Percentiles rank a stretch among this genome's conserved stretches.
These are phyloP conservation scores for Closterium sp. DNA, from an alignment of 139 green algal genomes.

Conservation along the genomic window DNA sequence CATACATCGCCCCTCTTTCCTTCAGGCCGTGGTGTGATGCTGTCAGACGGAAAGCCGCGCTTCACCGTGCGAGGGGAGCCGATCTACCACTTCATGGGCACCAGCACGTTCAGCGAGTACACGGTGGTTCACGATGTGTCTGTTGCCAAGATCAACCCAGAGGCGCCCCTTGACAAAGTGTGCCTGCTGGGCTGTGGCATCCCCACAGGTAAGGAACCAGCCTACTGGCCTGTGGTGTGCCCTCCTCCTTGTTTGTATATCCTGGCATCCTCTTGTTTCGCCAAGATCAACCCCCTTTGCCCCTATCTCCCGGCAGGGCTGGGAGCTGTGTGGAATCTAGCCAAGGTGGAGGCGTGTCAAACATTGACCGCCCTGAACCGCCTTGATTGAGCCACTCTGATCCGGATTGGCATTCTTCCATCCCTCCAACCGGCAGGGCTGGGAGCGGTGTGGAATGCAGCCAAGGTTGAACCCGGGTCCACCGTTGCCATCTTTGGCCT, in stretches of 20 bases:
- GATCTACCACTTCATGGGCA: slow-evolving; percentile 99
- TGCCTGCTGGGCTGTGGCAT: slow-evolving; percentile 71
- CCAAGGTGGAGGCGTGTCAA: too few species aligned
- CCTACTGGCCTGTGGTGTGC: too few species aligned
- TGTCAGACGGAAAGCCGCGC: slow-evolving; percentile 71
- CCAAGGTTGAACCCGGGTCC: slow-evolving; percentile 79
- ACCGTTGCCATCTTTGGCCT: slow-evolving; percentile 78
- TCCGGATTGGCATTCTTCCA: too few species aligned
- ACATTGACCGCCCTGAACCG: too few species aligned
- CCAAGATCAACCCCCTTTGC: too few species aligned
- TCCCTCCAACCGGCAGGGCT: slow-evolving; percentile 66
- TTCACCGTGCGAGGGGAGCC: slow-evolving; percentile 84
- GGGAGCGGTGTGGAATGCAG: slow-evolving; percentile 95
- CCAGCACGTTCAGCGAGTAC: slow-evolving; percentile 95
- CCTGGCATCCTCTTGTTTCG: too few species aligned
- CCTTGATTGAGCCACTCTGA: too few species aligned
- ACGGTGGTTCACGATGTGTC: slow-evolving; percentile 88
- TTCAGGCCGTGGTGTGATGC: slow-evolving; percentile 87
- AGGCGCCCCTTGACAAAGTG: slow-evolving; percentile 62
- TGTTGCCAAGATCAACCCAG: slow-evolving; percentile 56
- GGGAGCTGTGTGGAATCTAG: too few species aligned
- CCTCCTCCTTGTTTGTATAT: too few species aligned
- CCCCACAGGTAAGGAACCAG: slow-evolving; percentile 31
- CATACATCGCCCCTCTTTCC: too few species aligned
- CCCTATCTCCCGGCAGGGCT: too few species aligned